These are phyloP conservation scores for Marchantia polymorpha DNA, from an alignment of 225 moss, liverwort and hornwort genomes.

Conservation along the genomic window DNA sequence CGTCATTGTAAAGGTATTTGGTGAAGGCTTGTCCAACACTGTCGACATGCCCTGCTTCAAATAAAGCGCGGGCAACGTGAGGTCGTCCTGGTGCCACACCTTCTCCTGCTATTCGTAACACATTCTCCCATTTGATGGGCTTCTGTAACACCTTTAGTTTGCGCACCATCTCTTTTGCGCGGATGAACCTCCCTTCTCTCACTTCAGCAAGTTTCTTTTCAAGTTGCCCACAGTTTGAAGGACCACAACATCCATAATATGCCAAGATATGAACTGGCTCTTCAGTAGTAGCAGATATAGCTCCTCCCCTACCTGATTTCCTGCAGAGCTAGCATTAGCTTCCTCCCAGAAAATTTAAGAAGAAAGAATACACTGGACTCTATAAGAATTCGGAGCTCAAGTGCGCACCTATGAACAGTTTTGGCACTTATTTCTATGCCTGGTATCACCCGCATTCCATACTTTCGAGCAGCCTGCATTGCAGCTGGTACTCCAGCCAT, in stretches of 20 bases:
- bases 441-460: conserved; percentile 82
- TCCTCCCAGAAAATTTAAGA: background rate
- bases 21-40: conserved; percentile 67
- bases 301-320: conserved; percentile 49
- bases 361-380: background rate
- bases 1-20: conserved; percentile 67
- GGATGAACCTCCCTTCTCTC: conserved; percentile 68
- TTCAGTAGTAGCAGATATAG: conserved; percentile 31
- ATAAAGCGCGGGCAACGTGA: conserved; percentile 80
- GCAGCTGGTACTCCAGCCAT: conserved; percentile 85
- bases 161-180: conserved; percentile 84
- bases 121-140: conserved; percentile 69
- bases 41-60: conserved; percentile 82
- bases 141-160: conserved; percentile 62
- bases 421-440: conserved; percentile 94
- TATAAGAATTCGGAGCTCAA: background rate
- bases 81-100: conserved; percentile 91
- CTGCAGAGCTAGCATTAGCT: conserved; percentile 37
- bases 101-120: conserved; percentile 74
- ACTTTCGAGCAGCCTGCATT: conserved; percentile 56
- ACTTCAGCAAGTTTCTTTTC: conserved; percentile 62
- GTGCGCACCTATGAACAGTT: conserved; percentile 63
- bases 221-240: conserved; percentile 65
- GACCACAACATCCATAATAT: conserved; percentile 89
- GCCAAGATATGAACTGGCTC: conserved; percentile 91